Percentiles rank a stretch among this genome's conserved stretches.
Conservation (phyloP, 306 rosid species). For the Parietaria judaica region DNA sequence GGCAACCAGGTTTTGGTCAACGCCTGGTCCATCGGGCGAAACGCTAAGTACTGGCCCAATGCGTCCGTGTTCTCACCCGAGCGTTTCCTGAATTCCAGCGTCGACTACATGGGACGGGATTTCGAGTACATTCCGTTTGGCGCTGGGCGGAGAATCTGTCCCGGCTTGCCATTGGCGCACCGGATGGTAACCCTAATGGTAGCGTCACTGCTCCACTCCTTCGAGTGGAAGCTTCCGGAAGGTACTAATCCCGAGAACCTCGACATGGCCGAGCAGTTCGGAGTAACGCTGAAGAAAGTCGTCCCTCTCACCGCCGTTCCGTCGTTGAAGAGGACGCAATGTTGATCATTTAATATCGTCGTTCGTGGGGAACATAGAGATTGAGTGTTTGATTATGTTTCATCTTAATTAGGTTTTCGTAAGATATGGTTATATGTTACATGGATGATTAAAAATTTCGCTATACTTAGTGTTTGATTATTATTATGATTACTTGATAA, state of each 20-base stretch:
- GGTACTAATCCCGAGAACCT: conserved; percentile 10
- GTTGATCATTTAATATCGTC: too few relatives aligned
- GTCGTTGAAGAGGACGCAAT: too few relatives aligned
- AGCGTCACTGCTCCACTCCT: conserved; percentile 14
- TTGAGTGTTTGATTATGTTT: too few relatives aligned
- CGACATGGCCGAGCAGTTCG: conserved; percentile 16
- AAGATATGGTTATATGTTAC: too few relatives aligned
- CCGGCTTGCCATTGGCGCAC: conserved; percentile 25
- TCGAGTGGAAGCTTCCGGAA: conserved; percentile 28
- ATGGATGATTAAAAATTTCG: too few relatives aligned
- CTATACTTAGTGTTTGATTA: too few relatives aligned
- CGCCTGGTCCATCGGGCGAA: conserved; percentile 17
- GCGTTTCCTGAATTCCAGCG: conserved; percentile 9
- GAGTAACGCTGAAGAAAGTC: conserved; percentile 5
- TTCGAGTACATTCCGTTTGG: conserved; percentile 25
- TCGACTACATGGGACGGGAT: conserved; percentile 22
- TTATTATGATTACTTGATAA: too few relatives aligned
- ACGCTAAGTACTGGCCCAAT: conserved; percentile 16
- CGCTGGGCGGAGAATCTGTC: conserved; percentile 27
- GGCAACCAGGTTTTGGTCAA: conserved; percentile 20
- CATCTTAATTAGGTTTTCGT: too few relatives aligned
- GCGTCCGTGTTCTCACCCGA: conserved; percentile 17
- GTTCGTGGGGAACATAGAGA: too few relatives aligned
- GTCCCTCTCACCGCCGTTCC: too few relatives aligned
- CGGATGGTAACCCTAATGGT: conserved; percentile 8